Conservation (phyloP, 116 monocot species). For the Thalassia testudinum region DNA sequence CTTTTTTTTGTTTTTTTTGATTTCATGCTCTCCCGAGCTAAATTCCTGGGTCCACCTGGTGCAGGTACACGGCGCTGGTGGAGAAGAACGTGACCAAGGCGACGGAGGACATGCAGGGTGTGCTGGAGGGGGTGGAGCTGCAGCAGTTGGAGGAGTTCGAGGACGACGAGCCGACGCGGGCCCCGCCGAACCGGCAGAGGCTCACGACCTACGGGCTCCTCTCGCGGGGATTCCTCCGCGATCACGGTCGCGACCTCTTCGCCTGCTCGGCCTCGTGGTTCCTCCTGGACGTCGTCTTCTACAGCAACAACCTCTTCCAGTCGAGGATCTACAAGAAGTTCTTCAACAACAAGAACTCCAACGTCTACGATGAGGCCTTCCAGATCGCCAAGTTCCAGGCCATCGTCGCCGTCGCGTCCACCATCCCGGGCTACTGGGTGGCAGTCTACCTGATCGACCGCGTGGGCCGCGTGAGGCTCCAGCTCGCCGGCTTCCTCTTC, state of each 20-base stretch:
- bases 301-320: conserved; percentile 19
- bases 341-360: conserved; percentile 15
- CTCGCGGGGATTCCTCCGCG: conserved; percentile 6
- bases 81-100: too few species aligned
- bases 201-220: neutral
- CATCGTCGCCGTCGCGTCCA: conserved; percentile 13
- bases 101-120: too few species aligned
- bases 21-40: too few species aligned
- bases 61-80: too few species aligned
- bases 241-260: conserved; percentile 16
- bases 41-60: too few species aligned
- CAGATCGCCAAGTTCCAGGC: conserved; percentile 11
- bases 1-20: too few species aligned
- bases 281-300: conserved; percentile 22
- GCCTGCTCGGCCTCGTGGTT: conserved; percentile 17
- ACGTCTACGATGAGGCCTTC: conserved; percentile 15
- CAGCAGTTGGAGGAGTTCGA: too few species aligned
- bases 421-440: conserved; percentile 17
- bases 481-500: conserved; percentile 12
- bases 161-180: too few species aligned
- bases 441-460: conserved; percentile 12
- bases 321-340: too few species aligned
- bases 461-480: conserved; percentile 14
- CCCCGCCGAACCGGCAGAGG: too few species aligned
- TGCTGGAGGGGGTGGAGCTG: too few species aligned